Percentiles rank a stretch among this genome's conserved stretches.
Conservation (phyloP, 768 basidiomycete genomes). For the Amylocystis lapponica region DNA sequence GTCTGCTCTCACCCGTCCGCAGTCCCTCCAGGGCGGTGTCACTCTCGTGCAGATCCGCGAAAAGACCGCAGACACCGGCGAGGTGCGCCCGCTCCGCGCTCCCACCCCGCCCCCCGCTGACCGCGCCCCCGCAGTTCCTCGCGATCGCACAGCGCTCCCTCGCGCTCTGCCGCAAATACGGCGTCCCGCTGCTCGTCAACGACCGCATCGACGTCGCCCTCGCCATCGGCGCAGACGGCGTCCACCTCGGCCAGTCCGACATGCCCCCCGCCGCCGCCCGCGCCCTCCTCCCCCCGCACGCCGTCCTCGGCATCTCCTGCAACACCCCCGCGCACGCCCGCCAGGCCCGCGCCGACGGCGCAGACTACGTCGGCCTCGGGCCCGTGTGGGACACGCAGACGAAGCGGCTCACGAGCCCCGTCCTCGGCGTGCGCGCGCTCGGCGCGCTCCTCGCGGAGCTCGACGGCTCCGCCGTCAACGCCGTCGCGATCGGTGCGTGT, state of each 20-base stretch:
- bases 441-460: constrained; percentile 60
- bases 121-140: constrained; percentile 51
- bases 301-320: constrained; percentile 80
- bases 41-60: constrained; percentile 89
- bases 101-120: neutral
- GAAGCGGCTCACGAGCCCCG: constrained; percentile 60
- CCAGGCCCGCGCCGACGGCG: constrained; percentile 55
- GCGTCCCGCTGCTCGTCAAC: constrained; percentile 82
- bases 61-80: constrained; percentile 74
- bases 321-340: constrained; percentile 60
- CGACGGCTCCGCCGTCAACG: constrained; percentile 55
- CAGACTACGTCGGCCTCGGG: constrained; percentile 87
- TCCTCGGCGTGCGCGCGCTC: constrained; percentile 70
- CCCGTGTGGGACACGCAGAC: constrained; percentile 78
- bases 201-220: constrained; percentile 85
- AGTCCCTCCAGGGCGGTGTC: constrained; percentile 84
- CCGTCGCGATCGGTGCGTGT: constrained; percentile 79
- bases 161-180: constrained; percentile 65
- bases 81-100: constrained; percentile 46
- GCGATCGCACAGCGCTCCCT: constrained; percentile 67
- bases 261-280: constrained; percentile 68
- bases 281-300: constrained; percentile 55
- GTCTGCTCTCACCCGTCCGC: neutral
- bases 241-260: constrained; percentile 89
- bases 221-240: constrained; percentile 68